Evolutionary conservation across 2,329 filamentous ascomycete genomes (phyloP), one percentile per base, ranked within the genome.

Genomic region (Colletotrichum sp.): DNA sequence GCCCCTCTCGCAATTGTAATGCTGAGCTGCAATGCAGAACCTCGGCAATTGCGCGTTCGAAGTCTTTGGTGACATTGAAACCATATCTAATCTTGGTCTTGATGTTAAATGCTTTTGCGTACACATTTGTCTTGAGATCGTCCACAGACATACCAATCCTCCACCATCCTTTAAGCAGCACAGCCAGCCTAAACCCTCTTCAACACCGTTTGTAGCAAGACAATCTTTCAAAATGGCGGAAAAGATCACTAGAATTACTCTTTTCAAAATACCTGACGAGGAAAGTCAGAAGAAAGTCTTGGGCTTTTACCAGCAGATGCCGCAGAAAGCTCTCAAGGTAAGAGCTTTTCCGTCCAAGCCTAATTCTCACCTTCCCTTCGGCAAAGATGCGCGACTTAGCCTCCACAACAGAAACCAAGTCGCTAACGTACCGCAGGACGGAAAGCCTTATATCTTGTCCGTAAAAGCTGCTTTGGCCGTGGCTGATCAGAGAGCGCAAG

Each of bases 361-460:
- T 4, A 5, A 10, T 58, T 18, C 24, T 58, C 14, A 16, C 2
- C 3, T 58, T 24, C 10, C 10, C 21, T 21, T 13, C 4, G 6
- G 10, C 28, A 24, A 32, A 7, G 18, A n/a, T 61, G 58, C 18
- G 1, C 10, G 3, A 13, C 13, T 43, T 38, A 7, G 26, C 58
- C 7, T 6, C 6, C 16, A n/a, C 2, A 61, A 30, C 5, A 6
- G 4, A 10, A 58, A 16, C 4, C 38, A 63, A 30, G 16, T 48
- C 9, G 38, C 72, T 64, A 16, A 64, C 55, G 38, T 36, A n/a
- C 2, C 24, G 7, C 6, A 93, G 92, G 87, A 92, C 72, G 91
- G 90, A 59, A 89, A 92, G 76, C 89, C 89, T 1, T 93, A 93
- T 79, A 92, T 93, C 63, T 77, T 88, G 48, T 84, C 86, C 4